phyloP scores from a whole-genome alignment of 1,284 basidiomycete species.

The Pholiota adiposa region DNA sequence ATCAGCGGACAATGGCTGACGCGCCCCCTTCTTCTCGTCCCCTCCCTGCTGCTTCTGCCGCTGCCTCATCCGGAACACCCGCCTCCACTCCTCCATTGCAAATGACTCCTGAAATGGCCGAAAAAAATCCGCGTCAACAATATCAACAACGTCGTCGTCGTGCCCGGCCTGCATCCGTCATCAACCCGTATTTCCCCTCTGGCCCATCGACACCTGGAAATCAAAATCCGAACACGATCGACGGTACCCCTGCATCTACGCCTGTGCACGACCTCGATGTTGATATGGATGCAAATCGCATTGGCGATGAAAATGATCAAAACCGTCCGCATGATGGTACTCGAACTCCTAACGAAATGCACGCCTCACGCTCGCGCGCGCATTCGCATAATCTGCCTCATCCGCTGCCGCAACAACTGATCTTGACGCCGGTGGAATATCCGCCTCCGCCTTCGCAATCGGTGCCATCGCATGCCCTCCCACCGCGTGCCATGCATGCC shows the following conservation, averaged over 20 bases:
- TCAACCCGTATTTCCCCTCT: background rate
- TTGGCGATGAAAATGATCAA: background rate
- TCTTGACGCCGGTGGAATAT: background rate
- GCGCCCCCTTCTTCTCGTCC: background rate
- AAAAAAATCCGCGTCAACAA: too few species aligned
- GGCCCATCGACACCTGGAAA: background rate
- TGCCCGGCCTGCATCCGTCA: background rate
- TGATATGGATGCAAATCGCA: background rate
- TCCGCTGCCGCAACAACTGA: background rate
- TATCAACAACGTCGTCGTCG: background rate
- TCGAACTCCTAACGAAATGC: background rate
- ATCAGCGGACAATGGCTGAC: conserved; percentile 1
- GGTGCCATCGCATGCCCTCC: background rate
- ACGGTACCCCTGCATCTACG: background rate
- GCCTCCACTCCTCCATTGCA: too few species aligned
- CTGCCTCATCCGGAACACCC: background rate
- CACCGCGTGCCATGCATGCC: background rate
- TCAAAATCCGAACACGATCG: background rate
- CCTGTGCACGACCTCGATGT: background rate
- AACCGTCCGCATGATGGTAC: background rate
- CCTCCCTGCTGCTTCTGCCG: background rate
- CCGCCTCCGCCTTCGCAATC: background rate
- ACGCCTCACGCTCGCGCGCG: background rate
- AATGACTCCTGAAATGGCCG: too few species aligned
- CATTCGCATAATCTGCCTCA: background rate